Percentiles rank a stretch among this genome's conserved stretches.
Evolutionary conservation across 352 stramenopile genomes (phyloP).

Genomic region (Peronospora tabacina): DNA sequence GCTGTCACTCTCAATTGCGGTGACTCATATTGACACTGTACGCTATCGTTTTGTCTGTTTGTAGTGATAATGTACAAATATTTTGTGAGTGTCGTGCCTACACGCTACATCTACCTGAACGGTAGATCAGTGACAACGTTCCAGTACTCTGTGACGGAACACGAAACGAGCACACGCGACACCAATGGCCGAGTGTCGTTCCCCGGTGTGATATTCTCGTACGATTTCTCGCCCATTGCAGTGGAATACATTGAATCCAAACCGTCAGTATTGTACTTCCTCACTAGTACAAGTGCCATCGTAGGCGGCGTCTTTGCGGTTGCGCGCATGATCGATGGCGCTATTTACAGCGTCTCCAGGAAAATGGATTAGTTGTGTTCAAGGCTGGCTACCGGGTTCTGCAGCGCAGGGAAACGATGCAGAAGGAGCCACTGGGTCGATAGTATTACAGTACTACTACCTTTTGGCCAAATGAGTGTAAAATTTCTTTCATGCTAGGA

Average conservation of each 20-base stretch:
- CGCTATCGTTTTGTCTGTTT: not conserved
- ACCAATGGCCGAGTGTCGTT: constrained; percentile 58
- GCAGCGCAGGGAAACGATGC: constrained; percentile 6
- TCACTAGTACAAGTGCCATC: constrained; percentile 84
- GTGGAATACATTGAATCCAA: constrained; percentile 85
- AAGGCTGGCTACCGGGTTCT: not conserved
- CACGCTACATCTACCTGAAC: constrained; percentile 77
- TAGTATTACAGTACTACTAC: constrained; percentile 13
- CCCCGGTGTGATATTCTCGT: constrained; percentile 81
- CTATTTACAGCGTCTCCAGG: constrained; percentile 86
- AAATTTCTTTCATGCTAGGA: constrained; percentile 17
- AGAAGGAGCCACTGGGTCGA: constrained; percentile 4
- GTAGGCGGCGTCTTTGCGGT: constrained; percentile 82
- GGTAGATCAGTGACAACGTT: constrained; percentile 59
- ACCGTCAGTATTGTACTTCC: constrained; percentile 75
- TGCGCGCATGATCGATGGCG: constrained; percentile 77
- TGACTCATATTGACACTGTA: not conserved
- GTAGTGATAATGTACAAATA: constrained; percentile 86
- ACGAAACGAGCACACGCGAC: constrained; percentile 41
- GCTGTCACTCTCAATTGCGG: not conserved
- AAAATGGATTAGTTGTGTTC: constrained; percentile 64
- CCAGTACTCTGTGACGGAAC: constrained; percentile 86
- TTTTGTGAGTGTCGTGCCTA: constrained; percentile 80
- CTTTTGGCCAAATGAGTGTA: constrained; percentile 15
- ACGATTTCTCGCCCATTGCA: constrained; percentile 86